Percentiles rank a stretch among this genome's conserved stretches.
Conservation (phyloP, 257 asterid species). For the Solanum chiquidenum region DNA sequence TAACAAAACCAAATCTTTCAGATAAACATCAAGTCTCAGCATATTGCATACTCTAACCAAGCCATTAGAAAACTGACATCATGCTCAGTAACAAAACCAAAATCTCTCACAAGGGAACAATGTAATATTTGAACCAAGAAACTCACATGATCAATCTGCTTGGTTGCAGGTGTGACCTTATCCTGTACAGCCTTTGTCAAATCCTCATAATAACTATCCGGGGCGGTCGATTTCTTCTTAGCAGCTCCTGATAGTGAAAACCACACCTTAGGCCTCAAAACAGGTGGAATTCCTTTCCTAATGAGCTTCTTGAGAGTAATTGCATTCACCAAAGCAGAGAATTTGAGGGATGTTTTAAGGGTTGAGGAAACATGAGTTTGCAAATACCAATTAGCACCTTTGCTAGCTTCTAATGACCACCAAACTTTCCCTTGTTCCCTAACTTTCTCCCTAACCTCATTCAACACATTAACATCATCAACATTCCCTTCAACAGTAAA, state of each 20-base stretch:
- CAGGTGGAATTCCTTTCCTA: constrained; percentile 91
- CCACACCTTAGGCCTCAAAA: constrained; percentile 91
- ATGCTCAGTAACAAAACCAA: background rate
- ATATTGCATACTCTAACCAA: background rate
- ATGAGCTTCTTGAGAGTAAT: constrained; percentile 83
- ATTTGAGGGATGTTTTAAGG: constrained; percentile 62
- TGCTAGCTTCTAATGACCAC: constrained; percentile 89
- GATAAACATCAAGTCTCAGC: background rate
- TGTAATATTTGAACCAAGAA: background rate
- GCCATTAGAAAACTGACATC: background rate
- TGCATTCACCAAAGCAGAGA: constrained; percentile 73
- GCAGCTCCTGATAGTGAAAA: constrained; percentile 91
- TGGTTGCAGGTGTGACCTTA: constrained; percentile 87
- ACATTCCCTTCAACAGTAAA: constrained; percentile 95
- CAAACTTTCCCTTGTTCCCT: constrained; percentile 87
- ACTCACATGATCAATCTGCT: constrained; percentile 96
- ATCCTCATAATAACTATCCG: constrained; percentile 84
- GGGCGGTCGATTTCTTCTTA: constrained; percentile 93
- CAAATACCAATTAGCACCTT: constrained; percentile 87
- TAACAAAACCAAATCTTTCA: background rate
- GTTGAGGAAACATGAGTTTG: constrained; percentile 45
- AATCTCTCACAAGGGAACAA: background rate
- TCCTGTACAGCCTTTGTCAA: constrained; percentile 61
- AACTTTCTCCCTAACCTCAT: constrained; percentile 94
- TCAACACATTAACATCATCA: constrained; percentile 94